A percentile compares a stretch with the other conserved stretches of the same genome.
Evolutionary conservation across 805 yeast genomes (phyloP).

Genomic region (Lipomyces spencermartinsiae): DNA sequence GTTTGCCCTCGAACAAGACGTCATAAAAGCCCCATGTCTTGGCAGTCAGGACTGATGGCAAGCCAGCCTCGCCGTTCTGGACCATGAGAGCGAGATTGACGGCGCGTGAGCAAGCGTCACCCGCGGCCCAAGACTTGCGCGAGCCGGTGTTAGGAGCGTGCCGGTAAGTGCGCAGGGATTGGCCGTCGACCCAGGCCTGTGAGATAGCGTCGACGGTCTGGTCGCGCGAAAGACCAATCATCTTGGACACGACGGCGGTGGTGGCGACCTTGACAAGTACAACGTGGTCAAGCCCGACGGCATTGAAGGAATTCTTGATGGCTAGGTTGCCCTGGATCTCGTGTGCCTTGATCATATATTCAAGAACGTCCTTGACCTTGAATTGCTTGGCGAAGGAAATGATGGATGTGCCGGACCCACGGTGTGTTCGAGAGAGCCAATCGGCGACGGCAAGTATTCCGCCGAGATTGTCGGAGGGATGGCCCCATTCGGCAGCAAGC

Average conservation of each 20-base stretch:
- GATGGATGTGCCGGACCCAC: slow-evolving; percentile 48
- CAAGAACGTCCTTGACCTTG: slow-evolving; percentile 58
- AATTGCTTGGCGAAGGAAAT: slow-evolving; percentile 50
- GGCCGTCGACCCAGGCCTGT: slow-evolving; percentile 69
- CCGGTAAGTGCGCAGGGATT: slow-evolving; percentile 63
- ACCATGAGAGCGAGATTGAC: slow-evolving; percentile 62
- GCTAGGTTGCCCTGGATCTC: slow-evolving; percentile 68
- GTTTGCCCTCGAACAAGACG: slow-evolving; percentile 60
- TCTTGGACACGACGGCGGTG: slow-evolving; percentile 62
- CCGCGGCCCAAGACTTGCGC: slow-evolving; percentile 72
- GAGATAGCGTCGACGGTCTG: slow-evolving; percentile 63
- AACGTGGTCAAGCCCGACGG: slow-evolving; percentile 66
- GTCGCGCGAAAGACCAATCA: slow-evolving; percentile 57
- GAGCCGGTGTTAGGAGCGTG: slow-evolving; percentile 70
- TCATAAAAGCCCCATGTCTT: slow-evolving; percentile 70
- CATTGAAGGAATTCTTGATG: slow-evolving; percentile 64
- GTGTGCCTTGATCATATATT: slow-evolving; percentile 67
- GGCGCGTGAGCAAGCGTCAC: slow-evolving; percentile 66
- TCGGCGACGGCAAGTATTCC: slow-evolving; percentile 66
- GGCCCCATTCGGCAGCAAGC: slow-evolving; percentile 76
- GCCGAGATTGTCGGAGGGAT: slow-evolving; percentile 67
- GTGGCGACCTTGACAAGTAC: slow-evolving; percentile 65
- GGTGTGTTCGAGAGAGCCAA: slow-evolving; percentile 56
- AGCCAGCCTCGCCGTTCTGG: slow-evolving; percentile 59
- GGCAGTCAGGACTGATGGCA: slow-evolving; percentile 65